Base-by-base conservation (phyloP, 2,329 filamentous ascomycete genomes). In the Fusarium subglutinans region DNA sequence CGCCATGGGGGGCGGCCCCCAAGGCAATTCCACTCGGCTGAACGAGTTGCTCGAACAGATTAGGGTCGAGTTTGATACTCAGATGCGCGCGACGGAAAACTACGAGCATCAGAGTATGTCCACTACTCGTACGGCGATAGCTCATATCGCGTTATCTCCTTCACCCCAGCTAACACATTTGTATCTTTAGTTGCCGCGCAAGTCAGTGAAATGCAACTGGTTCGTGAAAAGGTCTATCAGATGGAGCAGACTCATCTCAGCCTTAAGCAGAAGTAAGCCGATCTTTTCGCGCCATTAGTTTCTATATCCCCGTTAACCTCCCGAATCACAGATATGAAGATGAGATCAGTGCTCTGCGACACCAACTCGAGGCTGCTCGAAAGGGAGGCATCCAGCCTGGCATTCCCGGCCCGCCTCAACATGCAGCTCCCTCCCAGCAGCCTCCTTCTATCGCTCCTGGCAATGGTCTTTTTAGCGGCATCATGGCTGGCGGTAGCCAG, bases 71-170 rank as follows among this genome's bases (percentile, higher is more conserved):
- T 98, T 98, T 78, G 96, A 98, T 76, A 92, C 88, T 70, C 93
- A 97, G 83, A 89, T 92, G 77, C 91, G 93, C 75, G 91, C 94
- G 77, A 93, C 91, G 75, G 94, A 94, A 81, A 94, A 94, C 78
- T 97, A 95, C 82, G 96, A 99, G 82, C 94, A 96, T 82, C 95
- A 97, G 82, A 93, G 96, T 98, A 91, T 88, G 95, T 91, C 69
- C 17, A 66, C 72, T 64, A 67, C 47, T 45, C 24, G 14, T 45
- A 45, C 38, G 37, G 43, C 53, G 64, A 55, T 67, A 48, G 24
- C 41, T 26, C 41, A 37, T 48, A 68, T 40, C 62, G 68, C 60
- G 59, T 70, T 51, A 48, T 70, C 62, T 43, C 60, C 37, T 63
- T 63, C 26, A 53, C 33, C n/a, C 69, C 59, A 54, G 57, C 78